Base-by-base conservation (phyloP, 2,329 filamentous ascomycete species). In the Neofusicoccum parvum region DNA sequence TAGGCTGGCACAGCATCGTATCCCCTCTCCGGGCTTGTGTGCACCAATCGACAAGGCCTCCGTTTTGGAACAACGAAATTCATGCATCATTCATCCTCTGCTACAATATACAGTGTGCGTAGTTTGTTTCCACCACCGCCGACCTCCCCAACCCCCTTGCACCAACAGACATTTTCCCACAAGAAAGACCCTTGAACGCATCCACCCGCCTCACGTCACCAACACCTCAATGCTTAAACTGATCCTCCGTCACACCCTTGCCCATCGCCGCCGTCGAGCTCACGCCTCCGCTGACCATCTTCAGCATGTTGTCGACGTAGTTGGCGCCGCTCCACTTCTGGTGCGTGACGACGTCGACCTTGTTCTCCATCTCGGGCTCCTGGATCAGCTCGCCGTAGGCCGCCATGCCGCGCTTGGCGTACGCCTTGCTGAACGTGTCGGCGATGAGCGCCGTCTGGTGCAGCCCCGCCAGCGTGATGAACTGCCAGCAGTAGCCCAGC, bases 401-500 rank as follows among this genome's bases (percentile, higher is more conserved):
- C 65, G 94, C 89, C 94, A 99, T 99, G 65, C 94, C 94, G 67
- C 90, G 83, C 78, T 87, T 83, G 65, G 90, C 85, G 78, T 91
- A 99, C 56, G 92, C 92, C 76, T 88, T 87, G 67, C 92, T 89
- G 81, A 99, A 99, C 69, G 90, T 88, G 81, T 98, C 88, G 74
- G 90, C 90, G 81, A 97, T 96, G 62, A 99, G 87, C 43, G 94
- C 95, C 3, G 92, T 97, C 68, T 92, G 96, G 85, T 99, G 95
- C 76, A 99, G 86, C 71, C 95, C 95, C 5, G 94, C 95, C 53
- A 99, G 88, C n/a, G 95, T 99, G 84, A 99, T 99, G 85, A 99
- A 99, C 81, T 99, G 95, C 95, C 95, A 99, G 87, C 92, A 96
- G 87, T 99, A 99, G 69, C 95, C 95, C 56, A 99, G 87, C 68